Evolutionary conservation across 1,284 basidiomycete genomes (phyloP).

Genomic region (Irpex lacteus): DNA sequence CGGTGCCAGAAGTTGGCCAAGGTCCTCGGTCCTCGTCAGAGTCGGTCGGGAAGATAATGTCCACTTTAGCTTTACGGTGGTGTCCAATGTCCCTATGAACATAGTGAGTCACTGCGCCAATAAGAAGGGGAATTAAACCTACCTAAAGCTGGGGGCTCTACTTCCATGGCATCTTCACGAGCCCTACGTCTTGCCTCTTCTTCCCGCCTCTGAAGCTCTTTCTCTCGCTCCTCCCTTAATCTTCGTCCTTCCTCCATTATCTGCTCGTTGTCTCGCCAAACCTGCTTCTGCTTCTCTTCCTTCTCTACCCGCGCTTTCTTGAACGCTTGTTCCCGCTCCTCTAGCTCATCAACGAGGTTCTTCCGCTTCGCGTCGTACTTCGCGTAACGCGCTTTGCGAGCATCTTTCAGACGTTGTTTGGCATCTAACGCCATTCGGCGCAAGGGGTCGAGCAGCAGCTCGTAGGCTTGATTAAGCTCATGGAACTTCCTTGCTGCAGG

Average conservation of each 20-base stretch:
- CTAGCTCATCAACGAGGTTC: slow-evolving; percentile 79
- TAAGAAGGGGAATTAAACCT: slow-evolving; percentile 19
- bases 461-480: slow-evolving; percentile 82
- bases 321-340: slow-evolving; percentile 77
- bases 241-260: slow-evolving; percentile 78
- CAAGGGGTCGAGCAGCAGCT: slow-evolving; percentile 80
- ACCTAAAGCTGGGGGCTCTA: slow-evolving; percentile 54
- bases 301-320: slow-evolving; percentile 71
- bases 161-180: slow-evolving; percentile 34
- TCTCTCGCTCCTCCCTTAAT: slow-evolving; percentile 67
- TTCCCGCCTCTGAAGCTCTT: slow-evolving; percentile 46
- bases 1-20: slow-evolving; percentile 49
- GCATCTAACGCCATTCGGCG: slow-evolving; percentile 84
- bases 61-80: slow-evolving; percentile 72
- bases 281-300: slow-evolving; percentile 52
- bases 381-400: slow-evolving; percentile 70
- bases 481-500: slow-evolving; percentile 77
- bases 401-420: slow-evolving; percentile 70
- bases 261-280: slow-evolving; percentile 64
- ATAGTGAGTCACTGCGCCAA: slow-evolving; percentile 24
- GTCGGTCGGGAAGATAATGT: slow-evolving; percentile 52
- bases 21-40: slow-evolving; percentile 47
- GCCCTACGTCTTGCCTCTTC: slow-evolving; percentile 25
- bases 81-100: slow-evolving; percentile 59
- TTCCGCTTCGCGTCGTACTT: slow-evolving; percentile 80